A percentile compares a stretch with the other conserved stretches of the same genome.
Evolutionary conservation across 345 rosid genomes (phyloP).

Genomic region (Pistacia integerrima): DNA sequence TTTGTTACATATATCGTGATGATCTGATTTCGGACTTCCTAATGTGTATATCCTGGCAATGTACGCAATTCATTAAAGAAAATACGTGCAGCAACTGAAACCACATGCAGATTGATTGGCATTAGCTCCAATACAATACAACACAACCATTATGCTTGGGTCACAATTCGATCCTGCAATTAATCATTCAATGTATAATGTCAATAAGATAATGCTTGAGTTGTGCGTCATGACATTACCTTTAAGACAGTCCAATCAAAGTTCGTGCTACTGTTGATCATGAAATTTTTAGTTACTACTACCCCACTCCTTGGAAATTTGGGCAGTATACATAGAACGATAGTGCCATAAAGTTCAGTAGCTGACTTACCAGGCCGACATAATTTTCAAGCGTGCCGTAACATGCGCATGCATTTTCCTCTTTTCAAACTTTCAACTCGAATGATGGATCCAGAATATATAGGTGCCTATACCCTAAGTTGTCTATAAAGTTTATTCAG

Average conservation of each 20-base stretch:
- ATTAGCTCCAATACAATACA: too few relatives aligned
- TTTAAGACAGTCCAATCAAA: background rate
- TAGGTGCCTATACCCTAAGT: background rate
- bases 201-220: background rate
- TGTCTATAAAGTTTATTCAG: too few relatives aligned
- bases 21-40: too few relatives aligned
- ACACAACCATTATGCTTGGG: background rate
- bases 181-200: background rate
- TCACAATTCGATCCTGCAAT: background rate
- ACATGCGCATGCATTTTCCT: conserved; percentile 23
- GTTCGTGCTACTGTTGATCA: background rate
- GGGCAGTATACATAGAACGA: background rate
- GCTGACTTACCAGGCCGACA: background rate
- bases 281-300: background rate
- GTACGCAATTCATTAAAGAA: too few relatives aligned
- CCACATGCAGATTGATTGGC: too few relatives aligned
- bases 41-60: too few relatives aligned
- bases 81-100: too few relatives aligned
- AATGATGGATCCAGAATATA: conserved; percentile 2
- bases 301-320: conserved; percentile 7
- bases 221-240: background rate
- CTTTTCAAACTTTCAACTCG: background rate
- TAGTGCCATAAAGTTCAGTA: background rate
- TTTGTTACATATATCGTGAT: too few relatives aligned
- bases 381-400: conserved; percentile 18